Conservation (phyloP, 176 grass and related monocot genomes). For the Saccharum spontaneum region DNA sequence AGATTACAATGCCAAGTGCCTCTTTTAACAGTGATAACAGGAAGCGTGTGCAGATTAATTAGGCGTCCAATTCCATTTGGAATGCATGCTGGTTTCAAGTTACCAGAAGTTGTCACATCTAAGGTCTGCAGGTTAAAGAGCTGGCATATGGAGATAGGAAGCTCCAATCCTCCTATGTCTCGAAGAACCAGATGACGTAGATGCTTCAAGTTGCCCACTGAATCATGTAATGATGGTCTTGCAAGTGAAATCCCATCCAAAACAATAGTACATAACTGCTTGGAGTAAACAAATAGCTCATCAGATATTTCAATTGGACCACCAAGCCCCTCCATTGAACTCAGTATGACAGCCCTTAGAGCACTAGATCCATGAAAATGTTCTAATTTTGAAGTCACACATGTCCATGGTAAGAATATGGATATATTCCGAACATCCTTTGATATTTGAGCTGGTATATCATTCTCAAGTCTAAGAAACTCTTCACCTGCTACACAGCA, state of each 20-base stretch:
- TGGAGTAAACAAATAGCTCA: not conserved
- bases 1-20: not conserved
- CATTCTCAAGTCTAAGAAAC: constrained; percentile 17
- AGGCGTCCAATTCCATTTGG: constrained; percentile 16
- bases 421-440: constrained; percentile 12
- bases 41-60: constrained; percentile 35
- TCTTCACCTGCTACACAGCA: constrained; percentile 4
- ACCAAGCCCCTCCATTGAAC: not conserved
- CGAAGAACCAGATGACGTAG: constrained; percentile 26
- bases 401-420: constrained; percentile 7
- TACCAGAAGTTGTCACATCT: not conserved
- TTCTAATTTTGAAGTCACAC: constrained; percentile 8
- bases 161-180: not conserved
- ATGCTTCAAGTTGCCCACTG: constrained; percentile 33
- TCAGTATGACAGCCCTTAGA: constrained; percentile 7
- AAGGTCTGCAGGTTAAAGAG: constrained; percentile 32
- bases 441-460: not conserved
- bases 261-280: not conserved
- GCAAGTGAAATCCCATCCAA: not conserved
- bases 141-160: not conserved
- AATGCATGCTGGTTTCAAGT: constrained; percentile 14
- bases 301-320: not conserved
- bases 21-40: not conserved
- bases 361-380: not conserved
- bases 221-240: constrained; percentile 1